Base-by-base conservation (phyloP, 148 eudicot species). In the Nepenthes gracilis region DNA sequence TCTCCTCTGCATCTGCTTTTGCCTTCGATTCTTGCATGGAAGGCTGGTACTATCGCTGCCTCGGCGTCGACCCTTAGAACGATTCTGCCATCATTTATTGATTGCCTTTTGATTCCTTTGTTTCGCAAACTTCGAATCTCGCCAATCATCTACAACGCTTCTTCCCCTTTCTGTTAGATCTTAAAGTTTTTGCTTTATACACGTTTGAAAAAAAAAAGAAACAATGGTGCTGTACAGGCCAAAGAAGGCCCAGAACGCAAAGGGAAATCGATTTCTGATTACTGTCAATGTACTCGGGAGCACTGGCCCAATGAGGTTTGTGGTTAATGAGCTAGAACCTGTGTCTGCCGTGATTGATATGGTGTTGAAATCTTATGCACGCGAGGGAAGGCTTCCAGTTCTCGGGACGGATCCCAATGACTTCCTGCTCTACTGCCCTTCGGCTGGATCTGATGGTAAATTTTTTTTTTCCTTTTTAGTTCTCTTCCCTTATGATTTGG, bases 321-420 rank as follows among this genome's bases (percentile, higher is more conserved):
- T 88, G 36, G 96, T 83, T 58, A 80, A 78, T 38, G 92, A 81
- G 35, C 77, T 66, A 12, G 85, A 88, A 14, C 66, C 57, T 9
- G 88, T 77, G 11, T 66, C 73, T 10, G 47, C 63, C 8, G 81
- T 85, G 5, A 77, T 83, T 0, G 77, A 77, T 60, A 73, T 76
- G 57, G 78, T 84, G 56, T 58, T 88, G 58, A 80, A 85, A 66
- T 47, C 77, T 14, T 85, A 85, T 67, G 84, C 81, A 5, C 84
- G 88, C 1, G 85, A 81, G 47, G 88, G 86, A 0, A 72, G 96
- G n/a, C 83, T 85, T 13, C 96, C 96, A 6, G 60, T 73, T 74
- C 92, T 88, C 6, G 86, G 86, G 1, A 74, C 84, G 4, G 73
- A 75, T 64, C 58, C 77, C 35, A 59, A 62, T 33, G 67, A 73